Conservation (phyloP, 73 alveolate genomes). For the Symbiodinium natans region DNA sequence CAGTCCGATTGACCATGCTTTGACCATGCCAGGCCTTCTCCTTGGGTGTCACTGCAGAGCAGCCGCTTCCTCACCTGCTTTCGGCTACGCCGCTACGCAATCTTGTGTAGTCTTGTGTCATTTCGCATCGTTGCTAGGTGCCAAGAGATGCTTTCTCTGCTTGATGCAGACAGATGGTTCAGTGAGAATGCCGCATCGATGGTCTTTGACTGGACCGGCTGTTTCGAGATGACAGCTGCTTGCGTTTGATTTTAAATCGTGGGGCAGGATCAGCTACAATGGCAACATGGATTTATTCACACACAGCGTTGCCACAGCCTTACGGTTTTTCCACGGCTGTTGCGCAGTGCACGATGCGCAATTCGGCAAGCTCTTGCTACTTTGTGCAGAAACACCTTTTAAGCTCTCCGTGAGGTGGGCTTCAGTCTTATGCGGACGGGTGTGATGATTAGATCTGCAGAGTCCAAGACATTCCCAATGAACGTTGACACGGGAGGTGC, state of each 20-base stretch:
- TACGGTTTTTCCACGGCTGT: background rate
- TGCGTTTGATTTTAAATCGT: background rate
- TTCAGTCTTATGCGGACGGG: slow-evolving; percentile 62
- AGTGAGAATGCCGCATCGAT: slow-evolving; percentile 42
- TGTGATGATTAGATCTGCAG: slow-evolving; percentile 9
- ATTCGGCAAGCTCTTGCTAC: background rate
- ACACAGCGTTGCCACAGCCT: slow-evolving; percentile 8
- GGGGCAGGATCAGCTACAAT: slow-evolving; percentile 23
- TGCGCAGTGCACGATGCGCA: background rate
- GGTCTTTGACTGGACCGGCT: slow-evolving; percentile 49
- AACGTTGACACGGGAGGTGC: slow-evolving; percentile 34
- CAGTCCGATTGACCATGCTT: too few relatives aligned
- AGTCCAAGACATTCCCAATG: slow-evolving; percentile 32
- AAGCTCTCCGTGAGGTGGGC: background rate
- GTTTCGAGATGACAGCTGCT: background rate
- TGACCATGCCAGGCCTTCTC: background rate
- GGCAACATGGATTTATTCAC: slow-evolving; percentile 56
- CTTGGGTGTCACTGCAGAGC: background rate
- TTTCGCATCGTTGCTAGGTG: background rate
- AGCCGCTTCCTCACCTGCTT: background rate
- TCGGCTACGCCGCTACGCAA: too few relatives aligned
- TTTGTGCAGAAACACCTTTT: background rate
- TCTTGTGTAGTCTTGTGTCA: too few relatives aligned
- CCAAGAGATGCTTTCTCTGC: slow-evolving; percentile 35
- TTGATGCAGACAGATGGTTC: slow-evolving; percentile 47